These are phyloP conservation scores for Garcia nutans DNA, from an alignment of 345 rosid genomes.

Conservation along the genomic window DNA sequence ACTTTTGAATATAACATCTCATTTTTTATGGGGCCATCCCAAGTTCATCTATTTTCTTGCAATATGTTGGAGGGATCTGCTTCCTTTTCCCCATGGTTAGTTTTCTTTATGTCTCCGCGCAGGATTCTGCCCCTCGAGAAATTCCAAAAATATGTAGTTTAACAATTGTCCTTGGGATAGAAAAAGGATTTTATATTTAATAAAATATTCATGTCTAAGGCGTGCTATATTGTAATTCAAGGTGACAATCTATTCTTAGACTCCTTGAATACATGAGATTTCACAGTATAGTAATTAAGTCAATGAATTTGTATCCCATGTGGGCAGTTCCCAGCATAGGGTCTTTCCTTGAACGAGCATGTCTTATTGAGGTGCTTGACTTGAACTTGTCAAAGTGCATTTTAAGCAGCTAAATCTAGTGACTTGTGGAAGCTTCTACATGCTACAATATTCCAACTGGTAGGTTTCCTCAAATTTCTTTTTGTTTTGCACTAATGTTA, in stretches of 20 bases:
- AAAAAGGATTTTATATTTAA: background rate
- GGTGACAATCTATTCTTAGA: too few relatives aligned
- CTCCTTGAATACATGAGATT: background rate
- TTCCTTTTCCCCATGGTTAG: background rate
- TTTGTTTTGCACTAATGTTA: background rate
- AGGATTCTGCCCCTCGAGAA: background rate
- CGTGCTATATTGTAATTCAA: background rate
- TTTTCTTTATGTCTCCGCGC: background rate
- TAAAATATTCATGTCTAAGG: background rate
- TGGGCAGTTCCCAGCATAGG: background rate
- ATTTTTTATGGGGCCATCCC: too few relatives aligned
- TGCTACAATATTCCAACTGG: background rate
- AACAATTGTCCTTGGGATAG: too few relatives aligned
- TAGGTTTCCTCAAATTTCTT: background rate
- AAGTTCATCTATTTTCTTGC: background rate
- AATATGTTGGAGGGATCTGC: background rate
- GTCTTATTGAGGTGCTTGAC: background rate
- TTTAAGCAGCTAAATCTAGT: background rate
- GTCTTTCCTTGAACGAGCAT: background rate
- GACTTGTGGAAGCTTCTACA: background rate
- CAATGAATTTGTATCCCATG: background rate
- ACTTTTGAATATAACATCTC: too few relatives aligned
- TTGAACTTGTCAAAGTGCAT: background rate
- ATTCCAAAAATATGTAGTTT: too few relatives aligned
- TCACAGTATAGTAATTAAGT: background rate